Percentiles rank a stretch among this genome's conserved stretches.
phyloP scores from a whole-genome alignment of 208 protist genomes.

The Trichomonas tenax region DNA sequence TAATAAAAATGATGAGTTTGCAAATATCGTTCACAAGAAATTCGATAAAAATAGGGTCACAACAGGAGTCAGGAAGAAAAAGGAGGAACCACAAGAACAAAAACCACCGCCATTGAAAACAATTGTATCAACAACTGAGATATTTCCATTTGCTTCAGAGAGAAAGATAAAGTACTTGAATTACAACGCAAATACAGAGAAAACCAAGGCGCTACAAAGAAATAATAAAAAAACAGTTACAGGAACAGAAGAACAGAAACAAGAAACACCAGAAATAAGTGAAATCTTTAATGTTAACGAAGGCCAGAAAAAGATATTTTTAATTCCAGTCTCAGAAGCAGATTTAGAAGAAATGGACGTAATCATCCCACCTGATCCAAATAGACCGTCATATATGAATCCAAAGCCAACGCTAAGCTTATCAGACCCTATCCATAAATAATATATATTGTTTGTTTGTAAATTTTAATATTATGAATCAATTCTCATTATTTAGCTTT shows the following conservation, averaged over 20 bases:
- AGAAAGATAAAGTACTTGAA: neutral
- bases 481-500: neutral
- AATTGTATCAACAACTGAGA: neutral
- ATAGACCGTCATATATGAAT: neutral
- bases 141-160: neutral
- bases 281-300: neutral
- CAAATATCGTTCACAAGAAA: neutral
- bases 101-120: neutral
- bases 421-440: neutral
- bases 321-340: neutral
- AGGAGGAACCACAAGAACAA: neutral
- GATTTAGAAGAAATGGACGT: neutral
- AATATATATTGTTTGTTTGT: neutral
- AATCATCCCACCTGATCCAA: neutral
- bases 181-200: neutral
- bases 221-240: neutral
- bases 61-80: neutral
- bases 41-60: neutral
- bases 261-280: neutral
- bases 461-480: neutral
- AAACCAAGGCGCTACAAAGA: neutral
- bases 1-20: neutral
- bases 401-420: neutral
- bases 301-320: neutral
- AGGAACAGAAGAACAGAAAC: neutral